phyloP scores from a whole-genome alignment of 352 stramenopile genomes.

The Aphanomyces cochlioides region DNA sequence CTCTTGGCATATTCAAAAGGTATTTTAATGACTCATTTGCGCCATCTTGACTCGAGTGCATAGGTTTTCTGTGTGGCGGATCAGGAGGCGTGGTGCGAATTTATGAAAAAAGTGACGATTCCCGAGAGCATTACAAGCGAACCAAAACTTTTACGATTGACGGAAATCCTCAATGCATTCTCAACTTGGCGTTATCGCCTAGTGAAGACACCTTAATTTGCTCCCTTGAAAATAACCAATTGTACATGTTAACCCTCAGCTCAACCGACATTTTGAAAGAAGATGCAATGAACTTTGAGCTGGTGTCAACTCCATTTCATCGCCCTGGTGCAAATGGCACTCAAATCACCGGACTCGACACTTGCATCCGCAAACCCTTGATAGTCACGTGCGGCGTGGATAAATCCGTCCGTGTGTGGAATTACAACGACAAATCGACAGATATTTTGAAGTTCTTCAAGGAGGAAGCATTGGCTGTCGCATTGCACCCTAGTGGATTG shows the following conservation, averaged over 20 bases:
- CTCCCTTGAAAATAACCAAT: slow-evolving; percentile 83
- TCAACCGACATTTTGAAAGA: slow-evolving; percentile 91
- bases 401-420: slow-evolving; percentile 90
- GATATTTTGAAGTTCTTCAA: slow-evolving; percentile 91
- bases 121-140: slow-evolving; percentile 87
- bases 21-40: background rate
- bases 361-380: slow-evolving; percentile 89
- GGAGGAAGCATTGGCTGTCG: slow-evolving; percentile 83
- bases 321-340: slow-evolving; percentile 52
- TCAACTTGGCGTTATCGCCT: slow-evolving; percentile 81
- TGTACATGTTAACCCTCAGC: slow-evolving; percentile 88
- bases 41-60: too few relatives aligned
- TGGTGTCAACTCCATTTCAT: slow-evolving; percentile 87
- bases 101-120: slow-evolving; percentile 83
- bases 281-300: slow-evolving; percentile 92
- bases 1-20: slow-evolving; percentile 89
- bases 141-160: slow-evolving; percentile 86
- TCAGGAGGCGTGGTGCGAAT: slow-evolving; percentile 72
- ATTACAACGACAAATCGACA: slow-evolving; percentile 89
- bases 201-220: slow-evolving; percentile 88
- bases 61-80: slow-evolving; percentile 69
- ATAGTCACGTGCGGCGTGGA: slow-evolving; percentile 89
- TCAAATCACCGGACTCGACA: slow-evolving; percentile 89
- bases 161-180: slow-evolving; percentile 71
- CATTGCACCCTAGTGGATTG: slow-evolving; percentile 89